Conservation (phyloP, 371 early-diverging fungal species). For the Gilbertella persicaria region DNA sequence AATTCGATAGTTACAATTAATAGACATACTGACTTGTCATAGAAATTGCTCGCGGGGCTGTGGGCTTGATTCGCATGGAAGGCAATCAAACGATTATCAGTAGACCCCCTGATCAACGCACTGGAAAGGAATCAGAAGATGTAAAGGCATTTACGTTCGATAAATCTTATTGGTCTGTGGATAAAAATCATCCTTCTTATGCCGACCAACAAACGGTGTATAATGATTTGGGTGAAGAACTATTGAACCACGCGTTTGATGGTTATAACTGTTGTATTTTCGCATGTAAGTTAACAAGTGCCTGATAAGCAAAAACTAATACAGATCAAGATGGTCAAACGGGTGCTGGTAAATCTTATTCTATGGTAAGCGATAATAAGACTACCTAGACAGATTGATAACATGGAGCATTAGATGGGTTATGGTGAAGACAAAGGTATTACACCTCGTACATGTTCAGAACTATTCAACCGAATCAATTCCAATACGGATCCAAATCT, state of each 20-base stretch:
- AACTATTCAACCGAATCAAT: slow-evolving; percentile 73
- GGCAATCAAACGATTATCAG: slow-evolving; percentile 71
- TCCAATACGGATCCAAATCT: slow-evolving; percentile 44
- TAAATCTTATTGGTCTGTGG: slow-evolving; percentile 83
- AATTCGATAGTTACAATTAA: background rate
- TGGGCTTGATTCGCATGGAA: slow-evolving; percentile 67
- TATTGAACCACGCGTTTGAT: slow-evolving; percentile 84
- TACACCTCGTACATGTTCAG: slow-evolving; percentile 80
- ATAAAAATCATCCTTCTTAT: slow-evolving; percentile 62
- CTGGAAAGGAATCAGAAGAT: slow-evolving; percentile 46
- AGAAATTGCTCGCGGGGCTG: slow-evolving; percentile 68
- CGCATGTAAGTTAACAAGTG: slow-evolving; percentile 80
- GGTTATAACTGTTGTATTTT: slow-evolving; percentile 91
- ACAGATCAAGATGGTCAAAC: slow-evolving; percentile 94
- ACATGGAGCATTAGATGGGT: slow-evolving; percentile 52
- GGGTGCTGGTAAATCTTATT: slow-evolving; percentile 83
- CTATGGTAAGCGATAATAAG: slow-evolving; percentile 61
- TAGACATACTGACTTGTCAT: slow-evolving; percentile 1
- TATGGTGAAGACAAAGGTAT: slow-evolving; percentile 81
- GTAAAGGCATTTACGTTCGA: slow-evolving; percentile 81
- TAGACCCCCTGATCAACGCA: slow-evolving; percentile 48
- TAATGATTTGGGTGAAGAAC: slow-evolving; percentile 71
- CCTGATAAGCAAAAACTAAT: no score
- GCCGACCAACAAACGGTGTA: slow-evolving; percentile 81
- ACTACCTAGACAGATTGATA: background rate